Evolutionary conservation across 2,329 filamentous ascomycete species (phyloP).

Genomic region (Arthrobotrys conoides): DNA sequence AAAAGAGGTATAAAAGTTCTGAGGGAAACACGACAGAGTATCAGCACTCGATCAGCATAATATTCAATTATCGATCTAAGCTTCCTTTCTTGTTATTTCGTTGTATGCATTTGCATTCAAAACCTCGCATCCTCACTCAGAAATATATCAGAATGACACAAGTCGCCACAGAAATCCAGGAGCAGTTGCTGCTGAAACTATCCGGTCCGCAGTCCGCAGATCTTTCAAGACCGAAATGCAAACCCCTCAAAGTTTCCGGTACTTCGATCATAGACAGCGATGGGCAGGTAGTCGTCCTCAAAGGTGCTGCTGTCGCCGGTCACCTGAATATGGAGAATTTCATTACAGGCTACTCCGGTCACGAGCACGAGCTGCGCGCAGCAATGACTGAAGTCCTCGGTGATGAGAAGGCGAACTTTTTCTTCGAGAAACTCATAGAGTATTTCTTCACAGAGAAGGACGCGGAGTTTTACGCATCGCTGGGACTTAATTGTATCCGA

Average conservation of each 20-base stretch:
- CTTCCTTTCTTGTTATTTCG: not conserved
- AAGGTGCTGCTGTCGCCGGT: constrained; percentile 66
- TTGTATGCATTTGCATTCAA: constrained; percentile 6
- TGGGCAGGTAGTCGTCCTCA: constrained; percentile 69
- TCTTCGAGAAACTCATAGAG: constrained; percentile 70
- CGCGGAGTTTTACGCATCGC: constrained; percentile 69
- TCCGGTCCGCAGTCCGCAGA: constrained; percentile 16
- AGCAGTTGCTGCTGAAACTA: constrained; percentile 48
- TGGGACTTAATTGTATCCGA: constrained; percentile 70
- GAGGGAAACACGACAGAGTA: not conserved
- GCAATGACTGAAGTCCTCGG: constrained; percentile 69
- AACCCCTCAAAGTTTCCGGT: constrained; percentile 67
- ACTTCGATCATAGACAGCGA: constrained; percentile 68
- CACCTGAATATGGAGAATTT: constrained; percentile 69
- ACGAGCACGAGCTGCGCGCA: constrained; percentile 69
- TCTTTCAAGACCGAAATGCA: constrained; percentile 17
- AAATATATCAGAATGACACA: constrained; percentile 41
- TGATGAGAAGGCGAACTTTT: constrained; percentile 69
- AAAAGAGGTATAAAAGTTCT: not conserved
- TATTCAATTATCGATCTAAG: not conserved
- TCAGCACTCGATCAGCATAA: not conserved
- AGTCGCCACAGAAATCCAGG: constrained; percentile 49
- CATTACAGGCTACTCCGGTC: constrained; percentile 70
- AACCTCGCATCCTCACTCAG: not conserved
- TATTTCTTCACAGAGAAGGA: constrained; percentile 70